Percentiles rank a stretch among this genome's conserved stretches.
phyloP scores from a whole-genome alignment of 2,329 filamentous ascomycete genomes.

The Westerdykella ornata region DNA sequence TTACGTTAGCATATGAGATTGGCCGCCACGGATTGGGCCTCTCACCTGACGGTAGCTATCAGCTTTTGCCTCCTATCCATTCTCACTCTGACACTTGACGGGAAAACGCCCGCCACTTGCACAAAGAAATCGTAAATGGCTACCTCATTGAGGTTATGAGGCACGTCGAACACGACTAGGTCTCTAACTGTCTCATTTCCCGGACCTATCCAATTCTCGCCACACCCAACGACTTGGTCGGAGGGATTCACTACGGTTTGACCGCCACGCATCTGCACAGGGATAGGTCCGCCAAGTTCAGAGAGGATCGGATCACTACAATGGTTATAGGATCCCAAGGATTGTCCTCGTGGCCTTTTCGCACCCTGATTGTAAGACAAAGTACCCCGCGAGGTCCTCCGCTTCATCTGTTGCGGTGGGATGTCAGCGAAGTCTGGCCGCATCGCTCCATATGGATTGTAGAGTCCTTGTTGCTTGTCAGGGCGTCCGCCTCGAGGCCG shows the following conservation, averaged over 20 bases:
- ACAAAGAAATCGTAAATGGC: constrained; percentile 18
- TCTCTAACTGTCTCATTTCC: constrained; percentile 21
- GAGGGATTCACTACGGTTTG: constrained; percentile 1
- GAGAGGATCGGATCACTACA: neutral
- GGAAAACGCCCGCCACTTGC: constrained; percentile 6
- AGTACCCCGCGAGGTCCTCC: neutral
- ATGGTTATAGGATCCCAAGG: neutral
- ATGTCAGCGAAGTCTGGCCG: constrained; percentile 13
- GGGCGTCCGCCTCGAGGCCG: neutral
- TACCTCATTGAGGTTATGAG: constrained; percentile 7
- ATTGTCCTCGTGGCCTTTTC: neutral
- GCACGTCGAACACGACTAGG: constrained; percentile 23
- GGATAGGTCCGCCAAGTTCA: no score
- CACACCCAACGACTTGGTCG: constrained; percentile 19
- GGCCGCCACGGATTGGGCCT: neutral
- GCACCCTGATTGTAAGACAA: neutral
- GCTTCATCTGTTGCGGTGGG: constrained; percentile 4
- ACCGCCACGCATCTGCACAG: neutral
- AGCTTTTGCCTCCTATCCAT: constrained; percentile 1
- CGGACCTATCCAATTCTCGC: constrained; percentile 26
- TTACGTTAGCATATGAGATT: constrained; percentile 6
- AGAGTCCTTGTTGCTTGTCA: constrained; percentile 10
- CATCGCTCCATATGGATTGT: constrained; percentile 24
- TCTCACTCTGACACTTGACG: constrained; percentile 5
- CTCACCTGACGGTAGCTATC: constrained; percentile 5